Base-by-base conservation (phyloP, 768 basidiomycete species). In the Xanthoconium stramineum region DNA sequence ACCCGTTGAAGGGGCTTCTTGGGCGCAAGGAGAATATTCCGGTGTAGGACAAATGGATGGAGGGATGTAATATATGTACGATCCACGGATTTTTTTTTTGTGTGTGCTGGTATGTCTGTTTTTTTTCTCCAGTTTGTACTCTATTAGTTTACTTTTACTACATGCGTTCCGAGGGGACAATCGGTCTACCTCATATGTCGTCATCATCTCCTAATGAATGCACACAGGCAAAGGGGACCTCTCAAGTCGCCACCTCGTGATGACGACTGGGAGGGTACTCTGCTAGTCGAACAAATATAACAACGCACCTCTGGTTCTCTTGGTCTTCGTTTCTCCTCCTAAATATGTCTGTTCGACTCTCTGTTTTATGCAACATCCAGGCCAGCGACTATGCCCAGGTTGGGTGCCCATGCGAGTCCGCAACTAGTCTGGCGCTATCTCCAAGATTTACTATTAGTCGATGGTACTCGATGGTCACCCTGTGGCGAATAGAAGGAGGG, bases 11-110 rank as follows among this genome's bases (percentile, higher is more conserved):
- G 58, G 69, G 46, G 2, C 29, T 67, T 36, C 40, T 70, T 47
- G 72, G 58, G 29, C 61, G 65, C 48, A 75, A 73, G 47, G 65
- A 67, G 47, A 67, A 67, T 19, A 50, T 67, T 28, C 61, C 58
- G 6, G 19, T 60, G 40, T 66, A 68, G 28, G 55, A 47, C 19
- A 37, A 30, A 33, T 7, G 40, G 32, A 12, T 20, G 50, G 7
- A 33, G 17, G 37, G 28, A 40, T 40, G 38, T 17, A 32, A 17
- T 38, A 46, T 32, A 28, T 54, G 33, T 54, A 54, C 35, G 46
- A 42, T 24, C 19, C 29, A 46, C 20, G 37, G 37, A 36, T 15
- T 40, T 20, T 55, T 46, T 42, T 47, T 47, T 29, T 47, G n/a
- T 47, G 30, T 62, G 38, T 61, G 51, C 49, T 60, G 46, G 39